Evolutionary conservation across 306 rosid species (phyloP).

Genomic region (Hippophae tibetana): DNA sequence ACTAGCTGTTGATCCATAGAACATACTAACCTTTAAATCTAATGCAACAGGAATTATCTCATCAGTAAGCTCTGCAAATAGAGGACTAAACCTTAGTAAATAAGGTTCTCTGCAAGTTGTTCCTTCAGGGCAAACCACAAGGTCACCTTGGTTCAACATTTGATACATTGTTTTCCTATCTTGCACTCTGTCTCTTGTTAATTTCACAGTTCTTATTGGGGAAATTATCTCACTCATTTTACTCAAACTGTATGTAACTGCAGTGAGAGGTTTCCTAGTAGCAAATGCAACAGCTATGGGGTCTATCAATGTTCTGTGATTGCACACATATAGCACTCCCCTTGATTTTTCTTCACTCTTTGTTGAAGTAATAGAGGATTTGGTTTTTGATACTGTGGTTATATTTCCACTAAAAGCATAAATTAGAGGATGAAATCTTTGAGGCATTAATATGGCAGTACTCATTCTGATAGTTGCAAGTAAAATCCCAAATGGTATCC

Average conservation of each 20-base stretch:
- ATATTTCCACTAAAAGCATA: constrained; percentile 30
- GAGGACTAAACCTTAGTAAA: constrained; percentile 60
- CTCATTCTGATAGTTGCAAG: constrained; percentile 32
- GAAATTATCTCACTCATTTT: constrained; percentile 37
- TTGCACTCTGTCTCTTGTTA: constrained; percentile 40
- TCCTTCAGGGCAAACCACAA: constrained; percentile 77
- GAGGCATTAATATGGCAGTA: constrained; percentile 23
- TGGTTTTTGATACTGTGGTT: neutral
- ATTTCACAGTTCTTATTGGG: constrained; percentile 38
- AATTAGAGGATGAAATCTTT: constrained; percentile 28
- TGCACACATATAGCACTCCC: constrained; percentile 52
- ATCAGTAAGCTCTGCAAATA: constrained; percentile 55
- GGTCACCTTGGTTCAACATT: constrained; percentile 32
- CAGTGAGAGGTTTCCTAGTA: constrained; percentile 26
- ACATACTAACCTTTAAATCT: constrained; percentile 40
- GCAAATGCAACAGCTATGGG: constrained; percentile 41
- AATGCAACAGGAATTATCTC: constrained; percentile 59
- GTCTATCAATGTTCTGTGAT: constrained; percentile 72
- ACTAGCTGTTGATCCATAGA: constrained; percentile 59
- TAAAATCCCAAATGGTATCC: constrained; percentile 50
- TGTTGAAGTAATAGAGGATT: neutral
- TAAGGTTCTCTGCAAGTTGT: constrained; percentile 78
- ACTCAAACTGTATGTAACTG: constrained; percentile 64
- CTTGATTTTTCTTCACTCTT: neutral
- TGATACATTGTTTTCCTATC: constrained; percentile 40